A percentile compares a stretch with the other conserved stretches of the same genome.
phyloP scores from a whole-genome alignment of 768 basidiomycete species.

The Leccinum fibrillosum region DNA sequence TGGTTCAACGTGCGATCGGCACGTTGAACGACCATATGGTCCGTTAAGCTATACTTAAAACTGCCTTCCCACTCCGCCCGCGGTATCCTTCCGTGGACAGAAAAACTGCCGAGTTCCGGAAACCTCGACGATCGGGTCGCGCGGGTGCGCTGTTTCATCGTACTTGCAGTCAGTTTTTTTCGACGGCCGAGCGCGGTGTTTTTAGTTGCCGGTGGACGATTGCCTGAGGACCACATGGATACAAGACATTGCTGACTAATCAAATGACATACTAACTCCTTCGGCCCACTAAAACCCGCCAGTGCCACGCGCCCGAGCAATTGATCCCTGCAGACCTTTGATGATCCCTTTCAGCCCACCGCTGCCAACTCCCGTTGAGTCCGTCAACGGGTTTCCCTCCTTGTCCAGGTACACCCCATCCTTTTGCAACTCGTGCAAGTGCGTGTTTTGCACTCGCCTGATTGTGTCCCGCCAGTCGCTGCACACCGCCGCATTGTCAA shows the following conservation, averaged over 20 bases:
- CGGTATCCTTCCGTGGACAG: slow-evolving; percentile 6
- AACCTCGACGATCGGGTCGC: background rate
- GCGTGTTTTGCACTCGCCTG: slow-evolving; percentile 54
- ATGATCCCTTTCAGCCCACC: slow-evolving; percentile 40
- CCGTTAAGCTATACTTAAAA: slow-evolving; percentile 31
- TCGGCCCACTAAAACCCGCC: slow-evolving; percentile 33
- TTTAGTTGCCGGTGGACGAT: slow-evolving; percentile 1
- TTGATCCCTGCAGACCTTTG: slow-evolving; percentile 41
- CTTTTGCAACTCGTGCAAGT: slow-evolving; percentile 40
- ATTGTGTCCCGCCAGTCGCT: slow-evolving; percentile 54
- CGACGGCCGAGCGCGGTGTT: background rate
- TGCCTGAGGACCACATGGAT: slow-evolving; percentile 4
- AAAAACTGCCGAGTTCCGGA: background rate
- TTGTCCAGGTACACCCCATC: slow-evolving; percentile 59
- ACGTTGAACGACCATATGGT: slow-evolving; percentile 27
- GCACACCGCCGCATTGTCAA: slow-evolving; percentile 52
- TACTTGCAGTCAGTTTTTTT: background rate
- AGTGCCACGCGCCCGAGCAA: slow-evolving; percentile 40
- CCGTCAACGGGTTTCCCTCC: slow-evolving; percentile 39
- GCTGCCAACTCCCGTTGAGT: slow-evolving; percentile 37
- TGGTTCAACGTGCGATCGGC: slow-evolving; percentile 21
- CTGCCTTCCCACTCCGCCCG: slow-evolving; percentile 32
- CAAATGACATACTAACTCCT: background rate
- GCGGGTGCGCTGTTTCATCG: background rate
- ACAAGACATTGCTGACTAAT: slow-evolving; percentile 14